phyloP scores from a whole-genome alignment of 192 early-diverging fungal genomes.

The Obelidium mucronatum region DNA sequence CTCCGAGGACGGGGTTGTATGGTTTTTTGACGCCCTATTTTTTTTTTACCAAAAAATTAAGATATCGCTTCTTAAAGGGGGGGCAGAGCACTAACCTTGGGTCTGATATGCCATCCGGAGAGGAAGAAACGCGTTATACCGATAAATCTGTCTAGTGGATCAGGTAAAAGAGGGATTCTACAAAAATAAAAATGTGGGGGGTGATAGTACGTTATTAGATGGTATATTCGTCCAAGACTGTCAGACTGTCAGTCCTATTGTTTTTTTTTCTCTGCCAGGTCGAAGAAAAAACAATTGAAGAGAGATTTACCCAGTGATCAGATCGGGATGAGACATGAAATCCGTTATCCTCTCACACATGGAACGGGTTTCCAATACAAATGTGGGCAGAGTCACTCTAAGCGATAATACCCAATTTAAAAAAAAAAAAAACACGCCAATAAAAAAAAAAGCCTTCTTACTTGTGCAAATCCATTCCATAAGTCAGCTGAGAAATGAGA shows the following conservation, averaged over 20 bases:
- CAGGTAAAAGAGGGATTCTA: slow-evolving; percentile 63
- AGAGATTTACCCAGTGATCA: slow-evolving; percentile 61
- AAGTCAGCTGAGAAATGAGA: slow-evolving; percentile 86
- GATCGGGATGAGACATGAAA: slow-evolving; percentile 84
- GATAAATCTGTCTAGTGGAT: slow-evolving; percentile 72
- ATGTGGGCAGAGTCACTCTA: slow-evolving; percentile 92
- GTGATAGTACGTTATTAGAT: background rate
- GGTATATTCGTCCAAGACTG: too few species aligned
- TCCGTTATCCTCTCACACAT: slow-evolving; percentile 95
- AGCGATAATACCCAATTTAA: too few species aligned
- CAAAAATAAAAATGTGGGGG: background rate
- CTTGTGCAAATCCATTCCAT: slow-evolving; percentile 86
- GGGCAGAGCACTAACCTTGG: slow-evolving; percentile 47
- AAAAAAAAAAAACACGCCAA: background rate
- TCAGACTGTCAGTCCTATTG: too few species aligned
- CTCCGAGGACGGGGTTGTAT: slow-evolving; percentile 94
- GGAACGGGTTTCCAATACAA: slow-evolving; percentile 92
- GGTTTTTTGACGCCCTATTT: slow-evolving; percentile 86
- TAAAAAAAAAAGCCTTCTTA: background rate
- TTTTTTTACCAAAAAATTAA: background rate
- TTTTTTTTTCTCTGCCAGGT: too few species aligned
- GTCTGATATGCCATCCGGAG: slow-evolving; percentile 59
- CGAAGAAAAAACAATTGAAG: too few species aligned
- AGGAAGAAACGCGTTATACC: slow-evolving; percentile 74
- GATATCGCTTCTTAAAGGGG: too few species aligned